A percentile compares a stretch with the other conserved stretches of the same genome.
Conservation (phyloP, 1,284 basidiomycete species). For the Athelia psychrophila region DNA sequence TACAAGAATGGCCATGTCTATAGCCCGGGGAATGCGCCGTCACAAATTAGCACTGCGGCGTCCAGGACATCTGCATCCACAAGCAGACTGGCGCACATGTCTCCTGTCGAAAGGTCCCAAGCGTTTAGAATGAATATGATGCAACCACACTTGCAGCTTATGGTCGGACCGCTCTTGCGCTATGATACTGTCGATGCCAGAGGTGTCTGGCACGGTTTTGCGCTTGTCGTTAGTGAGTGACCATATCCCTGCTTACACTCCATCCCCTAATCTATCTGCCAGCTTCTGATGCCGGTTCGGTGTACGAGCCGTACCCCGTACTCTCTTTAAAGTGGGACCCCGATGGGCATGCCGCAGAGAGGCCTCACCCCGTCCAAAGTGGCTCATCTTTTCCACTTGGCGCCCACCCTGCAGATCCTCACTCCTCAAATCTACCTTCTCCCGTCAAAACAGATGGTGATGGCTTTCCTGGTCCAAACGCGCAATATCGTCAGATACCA, state of each 20-base stretch:
- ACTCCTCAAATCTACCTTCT: slow-evolving; percentile 34
- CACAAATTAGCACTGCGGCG: slow-evolving; percentile 7
- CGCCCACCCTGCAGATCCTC: slow-evolving; percentile 72
- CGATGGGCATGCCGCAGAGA: slow-evolving; percentile 24
- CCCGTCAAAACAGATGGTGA: slow-evolving; percentile 19
- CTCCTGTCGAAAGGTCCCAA: slow-evolving; percentile 63
- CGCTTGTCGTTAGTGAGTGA: slow-evolving; percentile 77
- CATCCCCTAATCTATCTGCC: slow-evolving; percentile 2
- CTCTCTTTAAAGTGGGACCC: slow-evolving; percentile 82
- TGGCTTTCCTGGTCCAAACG: slow-evolving; percentile 27
- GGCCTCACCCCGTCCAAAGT: slow-evolving; percentile 12
- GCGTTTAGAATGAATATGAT: slow-evolving; percentile 56
- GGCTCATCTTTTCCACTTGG: slow-evolving; percentile 52
- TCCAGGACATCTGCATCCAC: slow-evolving; percentile 29
- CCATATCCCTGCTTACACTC: slow-evolving; percentile 6
- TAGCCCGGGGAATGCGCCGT: slow-evolving; percentile 5
- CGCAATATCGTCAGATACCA: slow-evolving; percentile 40
- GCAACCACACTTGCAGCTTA: slow-evolving; percentile 72
- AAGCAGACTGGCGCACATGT: slow-evolving; percentile 44
- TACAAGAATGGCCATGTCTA: slow-evolving; percentile 9
- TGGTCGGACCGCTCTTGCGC: slow-evolving; percentile 86
- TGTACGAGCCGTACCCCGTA: slow-evolving; percentile 74
- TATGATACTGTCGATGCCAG: slow-evolving; percentile 86
- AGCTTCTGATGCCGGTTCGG: slow-evolving; percentile 79
- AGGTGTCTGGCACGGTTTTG: slow-evolving; percentile 84